A percentile compares a stretch with the other conserved stretches of the same genome.
Evolutionary conservation across 352 stramenopile species (phyloP).

Genomic region (Pythium pyrilobum): DNA sequence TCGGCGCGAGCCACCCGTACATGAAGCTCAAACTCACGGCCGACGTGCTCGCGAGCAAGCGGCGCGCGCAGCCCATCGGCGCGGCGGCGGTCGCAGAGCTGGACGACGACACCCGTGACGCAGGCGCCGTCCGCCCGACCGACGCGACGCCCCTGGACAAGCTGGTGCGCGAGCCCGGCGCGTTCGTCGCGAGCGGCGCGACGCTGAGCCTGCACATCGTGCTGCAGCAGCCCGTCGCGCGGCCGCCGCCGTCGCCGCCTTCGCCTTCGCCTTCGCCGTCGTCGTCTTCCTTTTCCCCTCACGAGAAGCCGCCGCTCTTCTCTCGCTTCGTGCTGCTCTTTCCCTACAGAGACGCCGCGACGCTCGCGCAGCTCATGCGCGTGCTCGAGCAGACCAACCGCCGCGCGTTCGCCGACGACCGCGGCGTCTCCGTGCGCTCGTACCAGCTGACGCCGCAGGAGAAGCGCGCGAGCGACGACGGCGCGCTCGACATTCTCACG

Average conservation of each 20-base stretch:
- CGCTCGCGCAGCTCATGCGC: conserved; percentile 41
- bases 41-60: conserved; percentile 49
- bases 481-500: conserved; percentile 78
- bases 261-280: not conserved
- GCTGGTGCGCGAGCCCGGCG: conserved; percentile 49
- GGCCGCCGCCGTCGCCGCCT: not conserved
- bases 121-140: not conserved
- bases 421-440: conserved; percentile 56
- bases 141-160: conserved; percentile 34
- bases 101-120: conserved; percentile 13
- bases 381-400: conserved; percentile 68
- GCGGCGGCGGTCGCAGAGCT: conserved; percentile 1
- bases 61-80: conserved; percentile 43
- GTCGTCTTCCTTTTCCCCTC: not conserved
- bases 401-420: conserved; percentile 29
- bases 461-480: conserved; percentile 38
- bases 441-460: conserved; percentile 74
- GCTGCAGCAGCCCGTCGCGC: conserved; percentile 32
- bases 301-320: conserved; percentile 42
- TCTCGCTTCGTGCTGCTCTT: conserved; percentile 79
- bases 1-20: no score
- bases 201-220: conserved; percentile 36
- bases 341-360: conserved; percentile 64
- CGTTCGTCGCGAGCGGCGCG: conserved; percentile 38
- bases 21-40: conserved; percentile 39